These are phyloP conservation scores for Phyllosticta citribraziliensis DNA, from an alignment of 2,329 filamentous ascomycete species.

Conservation along the genomic window DNA sequence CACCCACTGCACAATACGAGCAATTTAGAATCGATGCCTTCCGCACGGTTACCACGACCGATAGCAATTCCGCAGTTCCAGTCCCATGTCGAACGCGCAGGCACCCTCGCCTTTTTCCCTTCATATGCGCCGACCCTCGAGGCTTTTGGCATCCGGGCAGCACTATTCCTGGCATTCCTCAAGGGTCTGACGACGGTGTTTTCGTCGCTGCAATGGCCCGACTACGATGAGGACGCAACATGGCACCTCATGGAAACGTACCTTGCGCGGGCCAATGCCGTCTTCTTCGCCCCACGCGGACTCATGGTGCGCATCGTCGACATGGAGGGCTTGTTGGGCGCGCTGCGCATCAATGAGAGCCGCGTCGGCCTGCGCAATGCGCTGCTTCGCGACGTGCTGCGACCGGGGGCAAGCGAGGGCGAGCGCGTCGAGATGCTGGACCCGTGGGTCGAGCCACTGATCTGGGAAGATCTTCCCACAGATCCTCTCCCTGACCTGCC, in stretches of 20 bases:
- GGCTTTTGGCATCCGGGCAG: slow-evolving; percentile 20
- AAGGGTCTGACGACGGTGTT: slow-evolving; percentile 23
- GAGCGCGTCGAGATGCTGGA: slow-evolving; percentile 19
- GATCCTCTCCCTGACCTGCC: slow-evolving; percentile 13
- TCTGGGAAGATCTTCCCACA: slow-evolving; percentile 16
- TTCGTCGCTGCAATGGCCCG: slow-evolving; percentile 12
- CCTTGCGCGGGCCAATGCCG: slow-evolving; percentile 20
- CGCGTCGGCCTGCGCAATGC: slow-evolving; percentile 14
- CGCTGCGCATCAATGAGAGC: slow-evolving; percentile 16
- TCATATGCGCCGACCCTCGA: slow-evolving; percentile 23
- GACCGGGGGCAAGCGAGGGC: slow-evolving; percentile 14
- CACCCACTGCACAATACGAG: neutral
- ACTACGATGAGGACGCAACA: neutral
- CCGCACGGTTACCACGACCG: neutral
- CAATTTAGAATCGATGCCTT: neutral
- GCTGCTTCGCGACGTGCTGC: neutral
- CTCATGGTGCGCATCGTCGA: slow-evolving; percentile 20
- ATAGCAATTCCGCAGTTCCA: neutral
- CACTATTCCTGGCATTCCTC: slow-evolving; percentile 24
- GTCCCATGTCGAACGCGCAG: neutral
- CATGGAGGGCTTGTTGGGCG: slow-evolving; percentile 16
- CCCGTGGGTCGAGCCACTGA: slow-evolving; percentile 22
- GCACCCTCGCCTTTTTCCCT: slow-evolving; percentile 13
- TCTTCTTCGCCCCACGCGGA: slow-evolving; percentile 24
- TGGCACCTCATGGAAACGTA: slow-evolving; percentile 17